A percentile compares a stretch with the other conserved stretches of the same genome.
These are phyloP conservation scores for Arxiozyma bovina DNA, from an alignment of 1,139 yeast species.

Conservation along the genomic window DNA sequence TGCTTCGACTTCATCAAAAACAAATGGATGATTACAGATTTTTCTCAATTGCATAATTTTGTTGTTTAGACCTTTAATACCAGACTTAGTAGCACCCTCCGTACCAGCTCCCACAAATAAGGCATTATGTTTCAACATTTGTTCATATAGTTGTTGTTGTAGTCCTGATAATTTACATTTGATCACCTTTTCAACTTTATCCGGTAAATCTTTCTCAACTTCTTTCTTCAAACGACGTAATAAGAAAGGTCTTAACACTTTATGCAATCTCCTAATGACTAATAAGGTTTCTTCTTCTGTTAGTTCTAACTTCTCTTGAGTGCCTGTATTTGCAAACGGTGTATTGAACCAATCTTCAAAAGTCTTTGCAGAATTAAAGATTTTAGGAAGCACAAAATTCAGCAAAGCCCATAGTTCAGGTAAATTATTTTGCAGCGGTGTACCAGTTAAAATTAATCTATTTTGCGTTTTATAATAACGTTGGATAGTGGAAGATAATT, in stretches of 20 bases:
- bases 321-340: conserved; percentile 75
- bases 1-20: conserved; percentile 88
- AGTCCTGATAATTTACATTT: conserved; percentile 90
- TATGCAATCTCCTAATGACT: conserved; percentile 90
- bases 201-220: conserved; percentile 93
- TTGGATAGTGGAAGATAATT: conserved; percentile 61
- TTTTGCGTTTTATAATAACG: conserved; percentile 64
- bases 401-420: conserved; percentile 69
- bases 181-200: conserved; percentile 87
- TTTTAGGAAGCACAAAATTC: conserved; percentile 62
- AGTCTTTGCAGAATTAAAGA: conserved; percentile 73
- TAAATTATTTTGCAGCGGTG: conserved; percentile 75
- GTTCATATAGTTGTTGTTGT: conserved; percentile 70
- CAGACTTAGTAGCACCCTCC: conserved; percentile 42
- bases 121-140: conserved; percentile 64
- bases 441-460: conserved; percentile 76
- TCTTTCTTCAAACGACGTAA: conserved; percentile 92
- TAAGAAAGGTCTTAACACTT: conserved; percentile 89
- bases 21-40: conserved; percentile 96
- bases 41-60: conserved; percentile 93
- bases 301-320: conserved; percentile 68
- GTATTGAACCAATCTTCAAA: conserved; percentile 86
- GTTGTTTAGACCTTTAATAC: conserved; percentile 78
- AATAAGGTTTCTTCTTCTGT: conserved; percentile 93
- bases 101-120: conserved; percentile 50